These are phyloP conservation scores for Naematelia aurantialba DNA, from an alignment of 768 basidiomycete species.

Conservation along the genomic window DNA sequence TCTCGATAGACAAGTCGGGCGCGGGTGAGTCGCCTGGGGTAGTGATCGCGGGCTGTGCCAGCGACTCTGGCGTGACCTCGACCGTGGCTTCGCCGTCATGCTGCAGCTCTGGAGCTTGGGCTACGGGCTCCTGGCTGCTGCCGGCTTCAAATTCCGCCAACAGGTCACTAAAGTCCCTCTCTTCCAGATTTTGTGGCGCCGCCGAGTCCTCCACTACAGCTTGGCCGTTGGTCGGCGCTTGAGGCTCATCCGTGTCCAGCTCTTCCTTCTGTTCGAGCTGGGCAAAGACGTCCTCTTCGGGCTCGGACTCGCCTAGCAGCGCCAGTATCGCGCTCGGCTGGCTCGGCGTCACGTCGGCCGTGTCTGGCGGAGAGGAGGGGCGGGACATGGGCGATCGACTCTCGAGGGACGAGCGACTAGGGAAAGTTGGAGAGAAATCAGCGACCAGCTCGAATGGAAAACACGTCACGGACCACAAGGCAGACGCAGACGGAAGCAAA, in stretches of 20 bases:
- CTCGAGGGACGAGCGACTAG: not conserved
- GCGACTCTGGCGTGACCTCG: not conserved
- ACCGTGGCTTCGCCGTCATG: not conserved
- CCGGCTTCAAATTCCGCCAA: conserved; percentile 34
- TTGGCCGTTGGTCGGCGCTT: not conserved
- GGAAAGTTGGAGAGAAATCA: not conserved
- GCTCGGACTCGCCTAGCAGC: not conserved
- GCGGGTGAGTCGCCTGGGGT: not conserved
- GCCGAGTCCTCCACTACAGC: conserved; percentile 1
- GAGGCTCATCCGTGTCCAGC: not conserved
- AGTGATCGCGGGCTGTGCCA: not conserved
- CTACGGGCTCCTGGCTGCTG: not conserved
- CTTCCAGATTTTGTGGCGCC: not conserved
- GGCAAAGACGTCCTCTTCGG: not conserved
- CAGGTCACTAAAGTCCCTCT: conserved; percentile 32
- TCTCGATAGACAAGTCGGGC: conserved; percentile 17
- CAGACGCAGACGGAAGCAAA: no score
- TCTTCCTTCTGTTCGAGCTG: not conserved
- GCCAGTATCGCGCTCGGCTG: not conserved
- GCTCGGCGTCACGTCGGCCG: not conserved
- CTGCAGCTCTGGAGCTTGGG: not conserved
- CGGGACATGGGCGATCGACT: not conserved
- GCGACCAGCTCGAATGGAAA: not conserved
- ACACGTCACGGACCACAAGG: not conserved
- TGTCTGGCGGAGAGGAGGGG: not conserved